Base-by-base conservation (phyloP, 345 rosid species). In the Mallotus nudiflorus region DNA sequence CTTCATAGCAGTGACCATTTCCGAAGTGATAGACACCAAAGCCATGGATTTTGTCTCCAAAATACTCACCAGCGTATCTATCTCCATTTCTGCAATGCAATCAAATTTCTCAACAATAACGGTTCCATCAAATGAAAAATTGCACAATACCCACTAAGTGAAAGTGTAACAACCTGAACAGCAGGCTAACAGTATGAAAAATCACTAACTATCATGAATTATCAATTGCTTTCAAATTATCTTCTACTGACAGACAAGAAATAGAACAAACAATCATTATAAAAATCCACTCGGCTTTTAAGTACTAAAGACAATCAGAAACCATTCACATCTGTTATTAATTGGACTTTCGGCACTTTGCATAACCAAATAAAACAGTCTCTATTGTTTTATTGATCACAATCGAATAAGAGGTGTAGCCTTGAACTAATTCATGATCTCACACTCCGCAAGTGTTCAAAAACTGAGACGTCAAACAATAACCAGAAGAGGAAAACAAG, bases 21-120 rank as follows among this genome's bases (percentile, higher is more conserved):
- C 90, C 90, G 20, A 95, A 95, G 74, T 82, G 92, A 68, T 95
- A 95, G 25, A 89, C 88, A 42, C 98, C 98, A 19, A 95, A 92
- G 1, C 99, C 99, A 54, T 95, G 97, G 31, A 95, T 84, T 81
- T 92, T 92, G 67, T 92, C 99, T 40, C 97, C 93, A 57, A 87
- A 95, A 75, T 90, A 95, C 75, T 95, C 99, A 37, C 99, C 97
- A 1, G 88, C 89, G 44, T 92, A 95, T 75, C 82, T 83, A 81
- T 95, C 99, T 54, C 99, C 97, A 62, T 89, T 95, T 80, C 99
- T 95, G 80, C 79, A 82, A 67, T 44, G 65, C 55, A 70, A 67
- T 50, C 73, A 69, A 54, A 60, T 65, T 62, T 60, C n/a, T 20
- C 33, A 62, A 69, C 56, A 44, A 3, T 10, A 59, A 20, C n/a